phyloP scores from a whole-genome alignment of 1,139 yeast genomes.

The Zygoascus sp. region DNA sequence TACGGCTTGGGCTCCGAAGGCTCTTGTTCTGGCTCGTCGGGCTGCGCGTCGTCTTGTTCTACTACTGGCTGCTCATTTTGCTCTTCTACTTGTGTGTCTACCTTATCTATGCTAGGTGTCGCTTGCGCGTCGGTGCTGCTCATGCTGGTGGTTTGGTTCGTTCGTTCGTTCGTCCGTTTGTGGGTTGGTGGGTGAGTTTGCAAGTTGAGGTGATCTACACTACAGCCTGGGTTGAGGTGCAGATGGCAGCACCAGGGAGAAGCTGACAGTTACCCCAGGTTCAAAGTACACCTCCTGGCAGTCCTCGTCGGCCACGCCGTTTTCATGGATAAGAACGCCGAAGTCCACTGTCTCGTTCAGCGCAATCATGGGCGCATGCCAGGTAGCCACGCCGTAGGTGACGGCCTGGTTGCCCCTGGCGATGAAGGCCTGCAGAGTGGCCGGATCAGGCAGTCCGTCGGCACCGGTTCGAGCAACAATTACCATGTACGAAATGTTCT shows the following conservation, averaged over 20 bases:
- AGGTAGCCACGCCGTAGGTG: constrained; percentile 66
- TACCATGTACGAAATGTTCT: constrained; percentile 59
- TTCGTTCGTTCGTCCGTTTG: too few species aligned
- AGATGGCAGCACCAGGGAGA: background rate
- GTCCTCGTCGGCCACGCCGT: constrained; percentile 73
- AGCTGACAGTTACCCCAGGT: constrained; percentile 36
- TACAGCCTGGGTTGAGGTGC: background rate
- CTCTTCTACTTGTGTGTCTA: background rate
- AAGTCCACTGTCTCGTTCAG: constrained; percentile 56
- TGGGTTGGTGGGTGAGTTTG: too few species aligned
- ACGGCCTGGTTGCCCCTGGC: constrained; percentile 84
- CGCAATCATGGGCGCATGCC: constrained; percentile 97
- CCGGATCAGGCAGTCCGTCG: constrained; percentile 56
- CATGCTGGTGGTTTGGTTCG: background rate
- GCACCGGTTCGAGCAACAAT: constrained; percentile 64
- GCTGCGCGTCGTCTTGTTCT: background rate
- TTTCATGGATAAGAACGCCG: constrained; percentile 81
- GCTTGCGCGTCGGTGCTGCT: background rate
- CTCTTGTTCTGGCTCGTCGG: background rate
- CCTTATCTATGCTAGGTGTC: background rate
- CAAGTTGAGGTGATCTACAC: too few species aligned
- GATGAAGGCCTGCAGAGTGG: constrained; percentile 58
- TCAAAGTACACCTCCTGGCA: constrained; percentile 73
- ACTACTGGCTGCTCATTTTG: background rate
- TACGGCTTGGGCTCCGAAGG: constrained; percentile 1